Percentiles rank a stretch among this genome's conserved stretches.
Conservation (phyloP, 768 basidiomycete genomes). For the Gloeostereum incarnatum region DNA sequence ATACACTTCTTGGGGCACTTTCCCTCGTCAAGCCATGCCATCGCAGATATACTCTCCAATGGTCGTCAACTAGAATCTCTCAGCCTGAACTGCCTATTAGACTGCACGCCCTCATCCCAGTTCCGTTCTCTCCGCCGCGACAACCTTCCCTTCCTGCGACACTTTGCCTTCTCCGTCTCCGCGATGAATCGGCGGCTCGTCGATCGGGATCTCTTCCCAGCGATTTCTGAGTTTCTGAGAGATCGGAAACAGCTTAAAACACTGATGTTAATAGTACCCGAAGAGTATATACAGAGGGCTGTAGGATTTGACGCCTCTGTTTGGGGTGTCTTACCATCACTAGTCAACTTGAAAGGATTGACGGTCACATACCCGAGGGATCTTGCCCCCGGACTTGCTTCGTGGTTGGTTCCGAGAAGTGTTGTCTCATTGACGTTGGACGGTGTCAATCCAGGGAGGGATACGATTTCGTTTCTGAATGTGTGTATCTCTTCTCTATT, state of each 20-base stretch:
- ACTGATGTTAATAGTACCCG: conserved; percentile 39
- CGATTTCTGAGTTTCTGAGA: conserved; percentile 58
- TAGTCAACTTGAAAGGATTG: conserved; percentile 41
- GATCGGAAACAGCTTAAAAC: conserved; percentile 42
- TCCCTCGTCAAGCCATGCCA: conserved; percentile 35
- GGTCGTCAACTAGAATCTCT: conserved; percentile 60
- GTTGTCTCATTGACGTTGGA: conserved; percentile 41
- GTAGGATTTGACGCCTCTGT: conserved; percentile 62
- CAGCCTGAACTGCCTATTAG: conserved; percentile 43
- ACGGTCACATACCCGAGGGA: conserved; percentile 58
- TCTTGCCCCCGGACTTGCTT: conserved; percentile 50
- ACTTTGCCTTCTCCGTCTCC: conserved; percentile 50
- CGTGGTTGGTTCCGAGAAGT: conserved; percentile 56
- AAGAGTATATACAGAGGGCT: conserved; percentile 32
- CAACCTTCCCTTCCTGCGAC: conserved; percentile 54
- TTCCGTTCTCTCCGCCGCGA: conserved; percentile 34
- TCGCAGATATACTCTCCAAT: conserved; percentile 50
- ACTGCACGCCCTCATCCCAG: conserved; percentile 37
- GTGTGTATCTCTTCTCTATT: conserved; percentile 14
- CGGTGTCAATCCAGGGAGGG: conserved; percentile 24
- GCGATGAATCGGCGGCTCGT: conserved; percentile 28
- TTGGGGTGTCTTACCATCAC: conserved; percentile 61
- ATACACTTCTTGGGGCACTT: conserved; percentile 55
- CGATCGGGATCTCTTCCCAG: conserved; percentile 60
- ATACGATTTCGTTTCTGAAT: conserved; percentile 31